Evolutionary conservation across 257 asterid species (phyloP), one percentile per base, ranked within the genome.

Genomic region (Penstemon davidsonii): DNA sequence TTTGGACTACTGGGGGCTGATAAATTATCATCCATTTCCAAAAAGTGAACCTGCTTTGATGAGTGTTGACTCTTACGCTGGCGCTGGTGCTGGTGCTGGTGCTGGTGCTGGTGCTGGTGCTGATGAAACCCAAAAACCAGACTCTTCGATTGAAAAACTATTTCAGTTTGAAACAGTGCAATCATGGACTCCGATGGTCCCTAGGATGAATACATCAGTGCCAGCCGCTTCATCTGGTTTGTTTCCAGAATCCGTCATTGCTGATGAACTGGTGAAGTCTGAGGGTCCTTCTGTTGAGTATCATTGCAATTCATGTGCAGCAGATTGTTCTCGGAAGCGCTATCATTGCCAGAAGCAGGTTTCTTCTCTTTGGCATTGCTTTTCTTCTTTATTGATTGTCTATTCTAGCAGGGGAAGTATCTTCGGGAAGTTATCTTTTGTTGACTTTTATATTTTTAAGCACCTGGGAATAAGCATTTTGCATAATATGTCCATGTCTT

Each of bases 331-430:
- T 55, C 79, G 97, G 69, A 94, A 87, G 84, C 96, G 99, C 69
- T 94, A 94, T 77, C 99, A 94, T 81, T 94, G 99, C 76, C 99
- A 91, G 87, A 91, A 86, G 80, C 97, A 94, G 99, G 97, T 94
- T 72, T 75, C 19, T 70, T 73, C n/a, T 75, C 68, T 50, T 67
- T 61, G 41, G 40, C 44, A 40, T 50, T 69, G 39, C 62, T 46
- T 46, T 60, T 63, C n/a, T 69, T 43, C 18, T 68, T 12, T 19
- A 36, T 65, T 55, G 67, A 38, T 62, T 56, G 52, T 19, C 64
- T 49, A 42, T 25, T 60, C 64, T 64, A 66, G 65, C 25, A 38
- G 57, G 41, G 51, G 65, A 78, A 66, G 58, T 72, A 62, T 43
- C 38, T 79, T 7, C 8, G 43, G 39, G 64, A 73, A 62, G 43